Evolutionary conservation across 331 rosid species (phyloP), one percentile per base, ranked within the genome.

Genomic region (Malus hybrid): DNA sequence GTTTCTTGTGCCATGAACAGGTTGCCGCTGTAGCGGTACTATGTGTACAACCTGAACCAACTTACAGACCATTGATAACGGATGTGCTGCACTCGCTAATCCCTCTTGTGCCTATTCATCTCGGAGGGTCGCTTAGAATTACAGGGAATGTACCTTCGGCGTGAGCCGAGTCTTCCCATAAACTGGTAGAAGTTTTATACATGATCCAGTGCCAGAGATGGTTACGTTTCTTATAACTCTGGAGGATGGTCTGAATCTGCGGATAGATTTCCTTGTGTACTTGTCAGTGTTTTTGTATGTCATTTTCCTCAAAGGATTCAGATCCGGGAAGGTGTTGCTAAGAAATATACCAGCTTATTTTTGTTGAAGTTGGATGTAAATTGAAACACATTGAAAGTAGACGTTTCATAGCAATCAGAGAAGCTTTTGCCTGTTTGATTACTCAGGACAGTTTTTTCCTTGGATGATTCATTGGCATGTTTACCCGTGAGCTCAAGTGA

Each of bases 1-100:
- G 80, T 16, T 67, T 76, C 7, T 24, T 68, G 31, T 39, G 59
- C 46, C 39, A 56, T 85, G 78, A 65, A 83, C 87, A 94, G 99
- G 96, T 94, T 76, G 99, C 97, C 76, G 99, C 97, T 8, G 99
- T 94, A 56, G 97, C 93, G 65, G 93, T 94, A 69, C 85, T 94
- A 6, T 94, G 99, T 52, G 96, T 94, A 65, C 99, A 94, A 79
- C 75, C 93, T 16, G 97, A 94, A 80, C 91, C 99, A 27, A 90
- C 93, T 78, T 94, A 94, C 78, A 84, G 99, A 84, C 99, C 97
- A 3, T 80, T 91, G 32, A 88, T 92, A 74, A 90, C 97, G 0
- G 99, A 94, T 59, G 96, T 94, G 14, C 78, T 94, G 57, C 99
- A 94, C 83, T 94, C 99, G 11, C 93, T 94, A 60, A 92, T 94